These are phyloP conservation scores for Nephelium lappaceum DNA, from an alignment of 345 rosid species.

Conservation along the genomic window DNA sequence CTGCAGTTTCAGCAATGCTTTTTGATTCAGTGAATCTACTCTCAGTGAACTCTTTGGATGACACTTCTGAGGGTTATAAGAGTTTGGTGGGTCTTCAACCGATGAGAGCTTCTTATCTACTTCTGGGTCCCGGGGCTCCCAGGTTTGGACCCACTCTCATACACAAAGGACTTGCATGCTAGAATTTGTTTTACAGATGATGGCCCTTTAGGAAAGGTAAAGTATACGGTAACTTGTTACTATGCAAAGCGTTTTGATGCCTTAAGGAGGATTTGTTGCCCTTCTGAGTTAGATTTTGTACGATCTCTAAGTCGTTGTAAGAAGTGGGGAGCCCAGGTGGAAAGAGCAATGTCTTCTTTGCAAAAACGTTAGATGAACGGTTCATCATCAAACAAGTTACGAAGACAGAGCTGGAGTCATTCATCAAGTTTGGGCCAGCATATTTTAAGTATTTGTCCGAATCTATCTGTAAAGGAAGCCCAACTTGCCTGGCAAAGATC, in stretches of 20 bases:
- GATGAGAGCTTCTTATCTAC: conserved; percentile 53
- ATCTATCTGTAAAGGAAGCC: conserved; percentile 71
- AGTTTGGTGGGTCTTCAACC: conserved; percentile 44
- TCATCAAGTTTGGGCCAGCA: conserved; percentile 85
- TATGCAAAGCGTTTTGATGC: conserved; percentile 86
- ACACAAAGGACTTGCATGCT: conserved; percentile 70
- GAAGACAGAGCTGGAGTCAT: conserved; percentile 94
- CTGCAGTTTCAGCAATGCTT: conserved; percentile 46
- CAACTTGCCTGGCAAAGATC: conserved; percentile 93
- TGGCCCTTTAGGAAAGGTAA: conserved; percentile 73
- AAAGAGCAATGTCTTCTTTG: conserved; percentile 98
- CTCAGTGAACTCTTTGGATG: conserved; percentile 56
- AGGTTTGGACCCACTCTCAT: conserved; percentile 57
- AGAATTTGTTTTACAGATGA: conserved; percentile 76
- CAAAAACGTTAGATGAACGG: conserved; percentile 94
- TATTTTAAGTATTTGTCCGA: conserved; percentile 86
- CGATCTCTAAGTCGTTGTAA: conserved; percentile 95
- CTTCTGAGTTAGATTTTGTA: conserved; percentile 79
- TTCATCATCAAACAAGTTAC: conserved; percentile 96
- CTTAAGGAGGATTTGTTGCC: conserved; percentile 83
- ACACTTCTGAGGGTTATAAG: conserved; percentile 50
- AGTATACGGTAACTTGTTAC: conserved; percentile 83
- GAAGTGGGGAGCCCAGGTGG: conserved; percentile 99
- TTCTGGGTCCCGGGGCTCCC: conserved; percentile 43
- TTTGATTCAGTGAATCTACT: conserved; percentile 59